Conservation (phyloP, 768 basidiomycete species). For the Zangia roseola region DNA sequence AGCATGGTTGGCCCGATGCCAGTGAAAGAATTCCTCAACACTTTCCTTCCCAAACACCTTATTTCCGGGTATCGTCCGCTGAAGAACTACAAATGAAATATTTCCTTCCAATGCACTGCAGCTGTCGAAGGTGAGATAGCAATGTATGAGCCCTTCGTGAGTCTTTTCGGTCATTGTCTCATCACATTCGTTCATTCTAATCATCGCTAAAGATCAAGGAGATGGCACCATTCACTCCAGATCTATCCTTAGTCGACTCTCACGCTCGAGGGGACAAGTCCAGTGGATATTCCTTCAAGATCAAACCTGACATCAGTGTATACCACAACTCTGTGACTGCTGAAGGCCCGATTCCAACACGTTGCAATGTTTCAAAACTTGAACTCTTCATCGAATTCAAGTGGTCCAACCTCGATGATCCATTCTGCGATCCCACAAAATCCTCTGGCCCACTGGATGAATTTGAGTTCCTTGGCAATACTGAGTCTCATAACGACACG, state of each 20-base stretch:
- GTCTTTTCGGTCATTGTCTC: too few species aligned
- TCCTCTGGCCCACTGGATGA: too few species aligned
- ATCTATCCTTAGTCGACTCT: not conserved
- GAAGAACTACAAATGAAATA: not conserved
- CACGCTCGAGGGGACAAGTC: not conserved
- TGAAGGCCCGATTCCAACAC: too few species aligned
- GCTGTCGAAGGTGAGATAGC: too few species aligned
- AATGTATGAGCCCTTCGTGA: too few species aligned
- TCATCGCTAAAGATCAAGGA: not conserved
- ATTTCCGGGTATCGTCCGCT: not conserved
- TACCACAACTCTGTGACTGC: not conserved
- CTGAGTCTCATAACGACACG: too few species aligned
- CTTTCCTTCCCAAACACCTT: not conserved
- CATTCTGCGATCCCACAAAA: not conserved
- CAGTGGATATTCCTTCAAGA: not conserved
- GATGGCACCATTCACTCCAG: slow-evolving; percentile 1
- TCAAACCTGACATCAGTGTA: slow-evolving; percentile 4
- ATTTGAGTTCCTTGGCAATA: too few species aligned
- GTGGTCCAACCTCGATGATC: not conserved
- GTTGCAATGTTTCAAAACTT: not conserved
- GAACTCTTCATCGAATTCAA: slow-evolving; percentile 12
- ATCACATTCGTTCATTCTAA: too few species aligned
- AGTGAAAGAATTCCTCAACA: not conserved
- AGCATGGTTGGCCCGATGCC: slow-evolving; percentile 4
- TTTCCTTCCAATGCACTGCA: too few species aligned